Conservation (phyloP, 495 filamentous ascomycete species). For the Margaritispora aquatica region DNA sequence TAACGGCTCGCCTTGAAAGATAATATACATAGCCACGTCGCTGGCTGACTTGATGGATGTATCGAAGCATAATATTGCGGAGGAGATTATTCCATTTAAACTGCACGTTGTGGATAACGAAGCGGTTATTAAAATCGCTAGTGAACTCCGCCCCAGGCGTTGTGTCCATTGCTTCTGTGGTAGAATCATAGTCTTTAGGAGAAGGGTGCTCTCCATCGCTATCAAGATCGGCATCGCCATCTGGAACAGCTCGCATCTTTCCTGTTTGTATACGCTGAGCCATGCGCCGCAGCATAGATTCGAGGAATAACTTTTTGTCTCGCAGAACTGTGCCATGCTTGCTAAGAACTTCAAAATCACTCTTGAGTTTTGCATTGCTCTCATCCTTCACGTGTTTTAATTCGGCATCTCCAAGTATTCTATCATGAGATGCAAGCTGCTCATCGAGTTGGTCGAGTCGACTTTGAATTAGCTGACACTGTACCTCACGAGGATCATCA, state of each 20-base stretch:
- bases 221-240: slow-evolving; percentile 34
- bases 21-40: slow-evolving; percentile 96
- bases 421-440: slow-evolving; percentile 68
- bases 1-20: slow-evolving; percentile 89
- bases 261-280: slow-evolving; percentile 44
- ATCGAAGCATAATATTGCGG: slow-evolving; percentile 91
- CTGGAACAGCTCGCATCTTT: slow-evolving; percentile 37
- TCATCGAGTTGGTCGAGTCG: slow-evolving; percentile 70
- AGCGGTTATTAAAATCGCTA: slow-evolving; percentile 90
- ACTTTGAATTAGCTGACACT: slow-evolving; percentile 75
- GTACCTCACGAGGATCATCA: slow-evolving; percentile 86
- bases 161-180: slow-evolving; percentile 18
- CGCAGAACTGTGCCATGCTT: slow-evolving; percentile 64
- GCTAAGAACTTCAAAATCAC: slow-evolving; percentile 60
- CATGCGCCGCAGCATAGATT: slow-evolving; percentile 65
- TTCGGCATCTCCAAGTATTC: slow-evolving; percentile 59
- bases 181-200: slow-evolving; percentile 14
- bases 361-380: slow-evolving; percentile 44
- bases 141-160: slow-evolving; percentile 20
- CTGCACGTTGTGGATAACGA: slow-evolving; percentile 95
- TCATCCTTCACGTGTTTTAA: slow-evolving; percentile 50
- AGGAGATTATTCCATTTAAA: slow-evolving; percentile 97
- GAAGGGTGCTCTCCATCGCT: slow-evolving; percentile 15
- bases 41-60: slow-evolving; percentile 96
- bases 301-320: slow-evolving; percentile 71